Base-by-base conservation (phyloP, 2,329 filamentous ascomycete genomes). In the Piedraia hortae region DNA sequence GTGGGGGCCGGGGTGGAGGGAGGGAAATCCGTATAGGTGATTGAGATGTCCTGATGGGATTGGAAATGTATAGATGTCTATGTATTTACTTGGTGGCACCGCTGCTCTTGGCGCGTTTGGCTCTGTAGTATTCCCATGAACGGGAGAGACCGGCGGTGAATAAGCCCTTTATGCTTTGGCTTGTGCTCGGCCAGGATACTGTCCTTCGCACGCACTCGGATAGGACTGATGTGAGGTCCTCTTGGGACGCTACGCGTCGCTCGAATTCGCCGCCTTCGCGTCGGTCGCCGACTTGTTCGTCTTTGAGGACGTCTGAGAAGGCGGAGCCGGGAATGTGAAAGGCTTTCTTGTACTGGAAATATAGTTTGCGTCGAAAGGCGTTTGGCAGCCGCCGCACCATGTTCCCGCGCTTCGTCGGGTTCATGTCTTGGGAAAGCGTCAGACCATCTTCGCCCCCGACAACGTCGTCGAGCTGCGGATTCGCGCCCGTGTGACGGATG, bases 361-460 rank as follows among this genome's bases (percentile, higher is more conserved):
- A 97, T 0, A 97, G 53, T 27, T 77, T 80, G 24, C 72, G 63
- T 16, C 85, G 64, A 56, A 97, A 93, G 4, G 66, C 58, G 35
- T 71, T 70, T 3, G 85, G 85, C 6, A 97, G 53, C 7, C 85
- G 69, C 4, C 85, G 66, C 6, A 97, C 82, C 75, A 97, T 97
- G 46, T 97, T 97, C 10, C 74, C 77, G 26, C 85, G 67, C 38
- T 73, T 78, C 26, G 74, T 50, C 0, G 80, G 74, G 36, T 90
- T 74, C 78, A 93, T 88, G 37, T 93, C 78, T 45, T 97, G 85
- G 18, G 59, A 55, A 10, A 97, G 53, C 9, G 51, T 56, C 32
- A 74, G 57, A 32, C 85, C 65, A 12, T 62, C 53, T 31, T 71
- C 62, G 22, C 42, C 42, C 14, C 42, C 42, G 3, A 44, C 34